Evolutionary conservation across 1,284 basidiomycete genomes (phyloP), one percentile per base, ranked within the genome.

Genomic region (Mycena sp.): DNA sequence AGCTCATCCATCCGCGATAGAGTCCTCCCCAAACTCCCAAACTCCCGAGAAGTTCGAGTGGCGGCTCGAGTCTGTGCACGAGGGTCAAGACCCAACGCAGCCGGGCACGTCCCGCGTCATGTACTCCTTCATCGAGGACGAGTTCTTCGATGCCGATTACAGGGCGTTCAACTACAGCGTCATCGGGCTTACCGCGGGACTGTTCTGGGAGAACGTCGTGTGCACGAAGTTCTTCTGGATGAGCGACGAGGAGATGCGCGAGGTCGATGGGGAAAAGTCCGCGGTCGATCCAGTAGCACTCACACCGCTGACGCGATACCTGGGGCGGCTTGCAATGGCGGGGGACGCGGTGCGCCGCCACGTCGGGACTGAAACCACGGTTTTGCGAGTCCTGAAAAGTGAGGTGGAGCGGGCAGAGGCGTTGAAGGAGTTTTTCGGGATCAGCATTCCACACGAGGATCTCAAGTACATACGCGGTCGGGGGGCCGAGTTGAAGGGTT

Each of bases 91-190:
- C 38, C 37, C 21, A 7, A 32, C 21, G 4, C 58, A 25, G 21
- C 38, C 32, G n/a, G 32, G 16, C 28, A 53, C 50, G 23, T 61
- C 49, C 21, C 69, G 62, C 38, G 67, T 75, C 30, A 60, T 77
- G 21, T 79, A 74, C 62, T 70, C 75, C 16, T 80, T 81, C 67
- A 68, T 72, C 16, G 77, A 78, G 56, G 71, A 70, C 38, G 80
- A 82, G 62, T 76, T 71, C 51, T 77, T 72, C 60, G 61, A 56
- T 0, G 52, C 46, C 17, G 80, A 81, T 62, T 74, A 70, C 46
- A 61, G 67, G 11, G 70, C 69, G 26, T 73, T 69, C 19, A 78
- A 77, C 14, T 73, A 73, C 56, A 70, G 67, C 49, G 71, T 80
- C n/a, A 72, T 69, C 37, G 70, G 54, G 62, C 69, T 62, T 7